Base-by-base conservation (phyloP, 768 basidiomycete species). In the Tulasnella sp. region DNA sequence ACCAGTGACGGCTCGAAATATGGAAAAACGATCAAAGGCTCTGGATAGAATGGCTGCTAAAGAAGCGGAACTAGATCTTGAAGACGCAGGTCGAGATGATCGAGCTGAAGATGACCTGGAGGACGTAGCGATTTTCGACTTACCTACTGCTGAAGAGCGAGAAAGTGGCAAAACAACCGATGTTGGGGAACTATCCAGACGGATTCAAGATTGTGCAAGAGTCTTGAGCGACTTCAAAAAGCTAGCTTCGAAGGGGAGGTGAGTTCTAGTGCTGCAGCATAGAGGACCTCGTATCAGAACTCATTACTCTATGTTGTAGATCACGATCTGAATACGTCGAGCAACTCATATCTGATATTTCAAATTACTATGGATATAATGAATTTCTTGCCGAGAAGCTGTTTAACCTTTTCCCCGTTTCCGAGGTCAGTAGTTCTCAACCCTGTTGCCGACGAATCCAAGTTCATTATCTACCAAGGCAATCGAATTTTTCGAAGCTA, bases 321-420 rank as follows among this genome's bases (percentile, higher is more conserved):
- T 76, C 88, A 54, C 75, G 95, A 28, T 77, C 88, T 29, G 93
- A 99, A 61, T 92, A 96, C 57, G 74, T 83, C 27, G 79, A 82
- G 35, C 93, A 96, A 63, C 69, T 99, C 42, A 68, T 91, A 9
- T 70, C 79, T 24, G 95, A 99, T 59, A 90, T 98, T 58, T 81
- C 81, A 22, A 90, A 77, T 61, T 98, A 99, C 69, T 98, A 96
- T 62, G 95, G 95, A 25, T 99, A 99, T 69, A 98, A 96, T 59
- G 81, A 84, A 5, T 98, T 91, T 69, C 74, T 99, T 37, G 78
- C 83, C 2, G 90, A 93, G 62, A 98, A 98, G 67, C 70, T 99
- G 13, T 92, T 96, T 70, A 79, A 83, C 55, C 71, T 99, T 19
- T 98, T 99, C 69, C 77, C 91, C 2, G 80, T 92, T 10, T 77